Conservation (phyloP, 306 rosid species). For the Rosa chinensis region DNA sequence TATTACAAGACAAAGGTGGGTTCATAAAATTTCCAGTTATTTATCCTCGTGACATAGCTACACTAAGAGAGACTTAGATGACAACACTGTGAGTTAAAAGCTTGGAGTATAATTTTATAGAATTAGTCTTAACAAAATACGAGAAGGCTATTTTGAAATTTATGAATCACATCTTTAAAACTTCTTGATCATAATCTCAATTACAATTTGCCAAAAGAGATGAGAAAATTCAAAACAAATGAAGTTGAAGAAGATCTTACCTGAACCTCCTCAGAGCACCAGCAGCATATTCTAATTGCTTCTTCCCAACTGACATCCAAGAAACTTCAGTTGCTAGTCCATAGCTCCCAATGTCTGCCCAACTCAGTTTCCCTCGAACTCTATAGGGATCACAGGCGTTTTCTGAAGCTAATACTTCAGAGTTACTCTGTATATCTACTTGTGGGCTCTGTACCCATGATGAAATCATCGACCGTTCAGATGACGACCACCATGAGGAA, state of each 20-base stretch:
- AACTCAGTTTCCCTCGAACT: constrained; percentile 67
- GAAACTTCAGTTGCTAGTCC: constrained; percentile 69
- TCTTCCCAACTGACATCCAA: constrained; percentile 88
- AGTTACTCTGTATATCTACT: constrained; percentile 46
- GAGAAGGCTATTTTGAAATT: neutral
- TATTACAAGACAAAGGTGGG: neutral
- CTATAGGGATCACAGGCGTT: constrained; percentile 64
- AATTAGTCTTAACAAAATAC: neutral
- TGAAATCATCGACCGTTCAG: constrained; percentile 59
- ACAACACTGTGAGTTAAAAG: neutral
- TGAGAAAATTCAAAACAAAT: neutral
- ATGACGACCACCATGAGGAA: constrained; percentile 76
- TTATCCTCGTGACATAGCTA: neutral
- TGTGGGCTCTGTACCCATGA: constrained; percentile 68
- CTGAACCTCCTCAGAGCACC: constrained; percentile 71
- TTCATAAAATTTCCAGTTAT: neutral
- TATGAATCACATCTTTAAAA: neutral
- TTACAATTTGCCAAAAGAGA: neutral
- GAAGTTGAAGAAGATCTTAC: constrained; percentile 26
- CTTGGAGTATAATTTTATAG: neutral
- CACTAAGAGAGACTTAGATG: neutral
- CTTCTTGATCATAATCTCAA: neutral
- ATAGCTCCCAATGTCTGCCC: constrained; percentile 68
- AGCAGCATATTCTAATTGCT: constrained; percentile 78
- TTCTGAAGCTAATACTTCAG: constrained; percentile 54